phyloP scores from a whole-genome alignment of 2,329 filamentous ascomycete species.

The Ramichloridium luteum region DNA sequence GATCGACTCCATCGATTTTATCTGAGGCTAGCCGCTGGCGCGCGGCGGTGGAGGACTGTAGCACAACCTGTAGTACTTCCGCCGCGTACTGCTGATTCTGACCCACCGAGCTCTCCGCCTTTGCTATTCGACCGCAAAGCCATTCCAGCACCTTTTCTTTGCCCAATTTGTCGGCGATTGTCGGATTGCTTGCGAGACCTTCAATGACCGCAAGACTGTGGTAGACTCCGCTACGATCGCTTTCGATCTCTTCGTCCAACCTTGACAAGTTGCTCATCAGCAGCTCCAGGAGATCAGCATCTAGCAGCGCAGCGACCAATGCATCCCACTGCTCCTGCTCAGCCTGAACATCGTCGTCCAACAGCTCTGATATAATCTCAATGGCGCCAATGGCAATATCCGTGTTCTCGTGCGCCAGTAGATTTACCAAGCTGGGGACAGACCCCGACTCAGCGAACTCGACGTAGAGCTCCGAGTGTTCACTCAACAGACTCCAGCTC shows the following conservation, averaged over 20 bases:
- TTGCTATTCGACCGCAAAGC: slow-evolving; percentile 63
- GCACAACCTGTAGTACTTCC: slow-evolving; percentile 78
- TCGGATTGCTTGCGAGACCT: slow-evolving; percentile 62
- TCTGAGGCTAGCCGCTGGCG: slow-evolving; percentile 45
- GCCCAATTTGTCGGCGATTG: slow-evolving; percentile 60
- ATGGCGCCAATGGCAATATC: slow-evolving; percentile 89
- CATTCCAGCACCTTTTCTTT: slow-evolving; percentile 60
- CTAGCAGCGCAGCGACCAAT: slow-evolving; percentile 51
- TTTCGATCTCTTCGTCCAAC: slow-evolving; percentile 59
- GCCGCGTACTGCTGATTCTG: slow-evolving; percentile 96
- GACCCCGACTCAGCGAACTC: slow-evolving; percentile 63
- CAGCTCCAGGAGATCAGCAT: slow-evolving; percentile 59
- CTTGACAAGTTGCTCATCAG: slow-evolving; percentile 67
- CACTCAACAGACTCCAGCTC: slow-evolving; percentile 69
- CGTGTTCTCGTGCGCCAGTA: slow-evolving; percentile 90
- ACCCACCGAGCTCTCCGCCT: slow-evolving; percentile 52
- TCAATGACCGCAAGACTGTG: slow-evolving; percentile 72
- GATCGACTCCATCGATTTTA: slow-evolving; percentile 55
- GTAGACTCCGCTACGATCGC: slow-evolving; percentile 76
- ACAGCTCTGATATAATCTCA: slow-evolving; percentile 80
- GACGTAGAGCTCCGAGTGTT: slow-evolving; percentile 71
- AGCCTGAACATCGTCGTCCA: slow-evolving; percentile 81
- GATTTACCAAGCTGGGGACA: slow-evolving; percentile 58
- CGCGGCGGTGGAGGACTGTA: slow-evolving; percentile 61
- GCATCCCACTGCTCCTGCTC: slow-evolving; percentile 69